Percentiles rank a stretch among this genome's conserved stretches.
Conservation (phyloP, 768 basidiomycete species). For the Mycena olivaceomarginata region DNA sequence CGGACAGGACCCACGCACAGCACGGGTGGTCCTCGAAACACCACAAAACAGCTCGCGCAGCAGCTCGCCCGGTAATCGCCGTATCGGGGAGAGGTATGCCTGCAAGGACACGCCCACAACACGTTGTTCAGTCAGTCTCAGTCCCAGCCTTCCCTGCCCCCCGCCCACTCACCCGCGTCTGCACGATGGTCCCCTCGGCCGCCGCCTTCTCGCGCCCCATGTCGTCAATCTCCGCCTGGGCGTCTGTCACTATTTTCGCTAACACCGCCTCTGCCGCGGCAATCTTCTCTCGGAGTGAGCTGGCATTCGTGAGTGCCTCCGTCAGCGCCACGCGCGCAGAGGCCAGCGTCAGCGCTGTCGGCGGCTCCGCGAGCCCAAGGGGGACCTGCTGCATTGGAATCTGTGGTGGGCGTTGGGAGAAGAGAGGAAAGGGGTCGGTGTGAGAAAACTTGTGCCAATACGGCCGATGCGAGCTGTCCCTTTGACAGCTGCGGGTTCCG, state of each 20-base stretch:
- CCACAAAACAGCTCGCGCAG: constrained; percentile 83
- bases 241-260: constrained; percentile 74
- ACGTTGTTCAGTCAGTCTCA: constrained; percentile 25
- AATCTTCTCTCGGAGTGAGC: constrained; percentile 67
- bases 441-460: too few species aligned
- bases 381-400: too few species aligned
- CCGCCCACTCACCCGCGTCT: constrained; percentile 52
- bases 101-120: constrained; percentile 42
- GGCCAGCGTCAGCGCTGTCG: constrained; percentile 27
- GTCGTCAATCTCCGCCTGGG: constrained; percentile 71
- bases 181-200: constrained; percentile 69
- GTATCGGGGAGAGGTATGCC: constrained; percentile 85
- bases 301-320: constrained; percentile 34
- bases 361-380: constrained; percentile 7
- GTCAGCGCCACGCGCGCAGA: constrained; percentile 42
- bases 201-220: constrained; percentile 68
- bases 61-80: constrained; percentile 83
- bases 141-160: neutral
- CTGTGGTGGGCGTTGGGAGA: too few species aligned
- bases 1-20: constrained; percentile 84
- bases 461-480: too few species aligned
- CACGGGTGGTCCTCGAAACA: constrained; percentile 83
- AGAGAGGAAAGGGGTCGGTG: too few species aligned
- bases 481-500: too few species aligned
- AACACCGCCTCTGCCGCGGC: constrained; percentile 72